Conservation (phyloP, 148 eudicot genomes). For the Nyssa sinensis region DNA sequence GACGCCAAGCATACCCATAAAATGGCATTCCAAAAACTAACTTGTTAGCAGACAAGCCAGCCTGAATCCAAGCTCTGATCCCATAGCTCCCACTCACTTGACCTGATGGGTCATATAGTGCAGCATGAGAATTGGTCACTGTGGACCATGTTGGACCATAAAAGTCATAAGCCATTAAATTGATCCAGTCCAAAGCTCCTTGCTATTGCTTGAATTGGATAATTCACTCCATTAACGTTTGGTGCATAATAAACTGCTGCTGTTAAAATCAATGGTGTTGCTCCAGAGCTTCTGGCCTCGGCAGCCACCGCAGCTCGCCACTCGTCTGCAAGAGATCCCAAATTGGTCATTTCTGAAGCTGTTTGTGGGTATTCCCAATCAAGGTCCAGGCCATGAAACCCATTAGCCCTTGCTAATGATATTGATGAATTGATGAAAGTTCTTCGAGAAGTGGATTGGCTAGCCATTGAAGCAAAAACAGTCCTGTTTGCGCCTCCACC, state of each 20-base stretch:
- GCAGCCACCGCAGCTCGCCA: constrained; percentile 47
- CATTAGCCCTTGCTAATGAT: constrained; percentile 29
- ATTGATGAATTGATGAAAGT: constrained; percentile 59
- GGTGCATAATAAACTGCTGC: constrained; percentile 42
- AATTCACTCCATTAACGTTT: constrained; percentile 16
- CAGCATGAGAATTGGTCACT: constrained; percentile 33
- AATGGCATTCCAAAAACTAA: constrained; percentile 55
- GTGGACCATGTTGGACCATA: constrained; percentile 23
- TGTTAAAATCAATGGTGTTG: constrained; percentile 26
- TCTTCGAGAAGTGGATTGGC: constrained; percentile 32
- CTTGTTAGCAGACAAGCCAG: constrained; percentile 27
- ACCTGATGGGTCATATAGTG: constrained; percentile 32
- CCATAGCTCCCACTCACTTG: constrained; percentile 39
- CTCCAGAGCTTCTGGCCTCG: constrained; percentile 26
- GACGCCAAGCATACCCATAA: constrained; percentile 49
- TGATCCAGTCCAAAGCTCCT: constrained; percentile 46
- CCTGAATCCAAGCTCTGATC: constrained; percentile 33
- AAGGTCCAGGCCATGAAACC: constrained; percentile 54
- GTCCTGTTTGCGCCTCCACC: constrained; percentile 25
- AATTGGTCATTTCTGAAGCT: constrained; percentile 37
- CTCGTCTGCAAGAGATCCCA: constrained; percentile 35
- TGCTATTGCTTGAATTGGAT: constrained; percentile 16
- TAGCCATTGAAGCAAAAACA: constrained; percentile 37
- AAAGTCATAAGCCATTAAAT: constrained; percentile 59
- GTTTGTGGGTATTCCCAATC: constrained; percentile 55